Evolutionary conservation across 805 yeast genomes (phyloP).

Genomic region (Candida cerambycidarum): DNA sequence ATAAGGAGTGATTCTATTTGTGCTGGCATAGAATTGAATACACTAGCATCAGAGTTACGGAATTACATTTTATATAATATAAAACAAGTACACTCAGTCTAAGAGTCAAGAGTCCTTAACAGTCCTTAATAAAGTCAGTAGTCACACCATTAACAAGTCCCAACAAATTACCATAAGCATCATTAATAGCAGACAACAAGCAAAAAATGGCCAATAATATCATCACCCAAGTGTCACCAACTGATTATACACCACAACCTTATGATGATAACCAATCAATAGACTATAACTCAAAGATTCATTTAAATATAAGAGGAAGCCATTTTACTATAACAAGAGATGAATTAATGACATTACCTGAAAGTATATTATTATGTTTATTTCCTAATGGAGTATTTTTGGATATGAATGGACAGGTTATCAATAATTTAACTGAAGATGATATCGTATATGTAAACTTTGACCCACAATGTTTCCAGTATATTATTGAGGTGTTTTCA

Average conservation of each 20-base stretch:
- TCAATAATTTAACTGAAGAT: constrained; percentile 74
- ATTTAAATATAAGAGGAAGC: constrained; percentile 73
- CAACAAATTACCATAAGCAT: too few relatives aligned
- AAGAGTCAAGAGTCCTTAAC: too few relatives aligned
- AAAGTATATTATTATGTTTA: constrained; percentile 78
- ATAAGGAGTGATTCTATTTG: constrained; percentile 1
- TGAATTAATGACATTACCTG: constrained; percentile 90
- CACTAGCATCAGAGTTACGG: background rate
- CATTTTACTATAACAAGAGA: constrained; percentile 79
- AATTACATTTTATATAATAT: too few relatives aligned
- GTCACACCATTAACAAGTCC: too few relatives aligned
- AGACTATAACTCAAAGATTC: constrained; percentile 66
- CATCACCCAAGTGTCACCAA: constrained; percentile 70
- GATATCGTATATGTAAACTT: constrained; percentile 83
- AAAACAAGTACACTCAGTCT: too few relatives aligned
- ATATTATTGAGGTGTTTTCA: constrained; percentile 71
- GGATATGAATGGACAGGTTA: constrained; percentile 73
- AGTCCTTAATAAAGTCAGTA: too few relatives aligned
- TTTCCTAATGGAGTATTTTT: constrained; percentile 90
- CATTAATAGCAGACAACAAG: background rate
- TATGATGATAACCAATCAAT: constrained; percentile 30
- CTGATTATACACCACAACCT: constrained; percentile 22
- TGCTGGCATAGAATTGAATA: constrained; percentile 5
- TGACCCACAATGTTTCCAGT: constrained; percentile 82
- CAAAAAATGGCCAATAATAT: constrained; percentile 45